Conservation (phyloP, 2,329 filamentous ascomycete genomes). For the Aspergillus clavatus region DNA sequence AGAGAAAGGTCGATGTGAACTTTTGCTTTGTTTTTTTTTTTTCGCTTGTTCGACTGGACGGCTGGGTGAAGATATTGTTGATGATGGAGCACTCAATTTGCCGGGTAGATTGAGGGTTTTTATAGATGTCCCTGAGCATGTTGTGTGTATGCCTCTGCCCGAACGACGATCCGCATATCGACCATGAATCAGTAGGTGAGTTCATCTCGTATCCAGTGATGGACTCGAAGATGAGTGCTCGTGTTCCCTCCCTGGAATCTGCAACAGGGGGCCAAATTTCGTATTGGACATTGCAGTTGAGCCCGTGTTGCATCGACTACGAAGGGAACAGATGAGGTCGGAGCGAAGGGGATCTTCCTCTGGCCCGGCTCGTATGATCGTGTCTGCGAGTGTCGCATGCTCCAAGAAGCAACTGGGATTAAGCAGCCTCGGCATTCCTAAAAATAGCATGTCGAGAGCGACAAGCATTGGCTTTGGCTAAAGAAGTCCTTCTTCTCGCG, state of each 20-base stretch:
- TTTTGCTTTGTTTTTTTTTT: background rate
- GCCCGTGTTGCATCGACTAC: background rate
- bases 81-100: background rate
- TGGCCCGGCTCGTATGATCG: background rate
- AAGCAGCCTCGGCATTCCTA: background rate
- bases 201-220: background rate
- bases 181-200: background rate
- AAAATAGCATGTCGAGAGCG: too few relatives aligned
- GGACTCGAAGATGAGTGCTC: background rate
- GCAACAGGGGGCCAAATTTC: background rate
- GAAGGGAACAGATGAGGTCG: background rate
- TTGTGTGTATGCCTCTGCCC: background rate
- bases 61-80: background rate
- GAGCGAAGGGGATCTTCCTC: background rate
- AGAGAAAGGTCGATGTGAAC: background rate
- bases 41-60: background rate
- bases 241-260: background rate
- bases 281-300: background rate
- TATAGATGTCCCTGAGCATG: background rate
- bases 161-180: background rate
- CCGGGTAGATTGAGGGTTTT: background rate
- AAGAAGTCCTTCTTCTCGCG: too few relatives aligned
- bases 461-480: too few relatives aligned
- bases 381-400: too few relatives aligned
- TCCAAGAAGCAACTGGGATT: too few relatives aligned